Percentiles rank a stretch among this genome's conserved stretches.
These are phyloP conservation scores for Kentomonas sorsogonicus DNA, from an alignment of 208 protist species.

Conservation along the genomic window DNA sequence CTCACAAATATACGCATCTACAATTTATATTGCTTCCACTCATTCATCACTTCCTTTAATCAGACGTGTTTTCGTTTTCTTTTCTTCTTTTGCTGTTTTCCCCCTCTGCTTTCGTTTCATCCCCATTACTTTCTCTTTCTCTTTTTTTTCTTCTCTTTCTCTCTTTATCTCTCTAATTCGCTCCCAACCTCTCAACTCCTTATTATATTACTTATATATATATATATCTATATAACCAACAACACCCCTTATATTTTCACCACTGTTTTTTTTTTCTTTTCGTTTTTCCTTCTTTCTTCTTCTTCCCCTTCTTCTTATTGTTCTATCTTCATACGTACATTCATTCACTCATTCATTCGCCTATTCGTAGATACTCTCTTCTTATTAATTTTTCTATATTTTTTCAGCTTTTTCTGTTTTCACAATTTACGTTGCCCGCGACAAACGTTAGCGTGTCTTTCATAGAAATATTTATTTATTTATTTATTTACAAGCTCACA, in stretches of 20 bases:
- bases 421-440: neutral
- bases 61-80: neutral
- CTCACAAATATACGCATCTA: neutral
- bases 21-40: neutral
- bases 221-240: neutral
- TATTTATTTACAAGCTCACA: neutral
- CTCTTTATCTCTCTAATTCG: neutral
- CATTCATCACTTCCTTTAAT: neutral
- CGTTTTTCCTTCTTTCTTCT: neutral
- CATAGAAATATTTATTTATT: neutral
- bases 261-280: slow-evolving; percentile 11
- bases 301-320: neutral
- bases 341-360: neutral
- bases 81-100: neutral
- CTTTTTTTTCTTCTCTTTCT: neutral
- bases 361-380: neutral
- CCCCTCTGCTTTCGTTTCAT: neutral
- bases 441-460: neutral
- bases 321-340: neutral
- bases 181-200: neutral
- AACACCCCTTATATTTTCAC: neutral
- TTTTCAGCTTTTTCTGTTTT: neutral
- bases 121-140: neutral
- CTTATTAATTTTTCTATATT: neutral
- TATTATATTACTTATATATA: neutral